Conservation (phyloP, 495 filamentous ascomycete species). For the Penicillium waksmanii region DNA sequence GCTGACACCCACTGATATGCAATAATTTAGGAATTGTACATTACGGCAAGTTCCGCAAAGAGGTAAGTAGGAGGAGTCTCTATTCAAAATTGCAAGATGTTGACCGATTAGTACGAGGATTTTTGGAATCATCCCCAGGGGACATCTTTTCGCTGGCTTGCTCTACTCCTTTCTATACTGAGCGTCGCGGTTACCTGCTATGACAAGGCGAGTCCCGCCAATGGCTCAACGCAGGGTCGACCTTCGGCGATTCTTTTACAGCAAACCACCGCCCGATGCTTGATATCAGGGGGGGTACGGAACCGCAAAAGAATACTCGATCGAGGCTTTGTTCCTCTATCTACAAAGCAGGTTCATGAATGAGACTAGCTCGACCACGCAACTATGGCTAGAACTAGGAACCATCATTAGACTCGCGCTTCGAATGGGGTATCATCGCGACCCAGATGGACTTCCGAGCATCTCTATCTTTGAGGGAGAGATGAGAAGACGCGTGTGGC, state of each 20-base stretch:
- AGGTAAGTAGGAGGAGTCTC: slow-evolving; percentile 13
- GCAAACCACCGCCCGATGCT: slow-evolving; percentile 39
- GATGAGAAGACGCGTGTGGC: slow-evolving; percentile 41
- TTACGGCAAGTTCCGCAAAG: slow-evolving; percentile 24
- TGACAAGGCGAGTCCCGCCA: not conserved
- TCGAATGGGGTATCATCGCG: slow-evolving; percentile 60
- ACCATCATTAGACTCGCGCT: slow-evolving; percentile 54
- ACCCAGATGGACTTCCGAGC: slow-evolving; percentile 28
- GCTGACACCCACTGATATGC: not conserved
- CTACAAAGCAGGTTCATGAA: slow-evolving; percentile 48
- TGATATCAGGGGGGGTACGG: slow-evolving; percentile 49
- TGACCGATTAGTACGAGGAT: slow-evolving; percentile 42
- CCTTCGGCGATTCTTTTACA: slow-evolving; percentile 7
- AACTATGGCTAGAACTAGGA: slow-evolving; percentile 52
- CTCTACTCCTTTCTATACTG: slow-evolving; percentile 31
- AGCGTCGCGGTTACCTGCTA: slow-evolving; percentile 7
- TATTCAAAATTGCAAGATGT: not conserved
- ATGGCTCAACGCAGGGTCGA: not conserved
- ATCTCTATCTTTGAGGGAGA: slow-evolving; percentile 38
- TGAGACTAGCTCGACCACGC: slow-evolving; percentile 46
- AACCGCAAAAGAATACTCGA: slow-evolving; percentile 43
- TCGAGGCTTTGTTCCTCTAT: slow-evolving; percentile 55
- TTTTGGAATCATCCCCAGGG: slow-evolving; percentile 48
- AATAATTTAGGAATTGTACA: slow-evolving; percentile 20
- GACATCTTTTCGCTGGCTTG: slow-evolving; percentile 45